Evolutionary conservation across 2,329 filamentous ascomycete species (phyloP).

Genomic region (Colletotrichum sidae): DNA sequence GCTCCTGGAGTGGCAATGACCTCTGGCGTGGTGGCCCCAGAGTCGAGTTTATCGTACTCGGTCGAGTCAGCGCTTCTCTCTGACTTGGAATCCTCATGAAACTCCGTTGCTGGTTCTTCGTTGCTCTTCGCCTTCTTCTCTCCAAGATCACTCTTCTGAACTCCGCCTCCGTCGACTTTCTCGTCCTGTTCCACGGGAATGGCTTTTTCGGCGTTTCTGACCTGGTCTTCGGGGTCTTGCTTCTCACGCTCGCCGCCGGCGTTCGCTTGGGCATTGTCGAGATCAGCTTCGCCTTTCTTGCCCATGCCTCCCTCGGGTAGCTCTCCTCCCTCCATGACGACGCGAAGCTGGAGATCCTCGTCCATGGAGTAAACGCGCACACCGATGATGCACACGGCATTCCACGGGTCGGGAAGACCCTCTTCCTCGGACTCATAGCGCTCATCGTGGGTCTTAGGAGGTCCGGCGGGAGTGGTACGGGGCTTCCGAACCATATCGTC

Average conservation of each 20-base stretch:
- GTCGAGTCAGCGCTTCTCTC: conserved; percentile 35
- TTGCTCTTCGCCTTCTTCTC: neutral
- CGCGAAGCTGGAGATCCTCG: conserved; percentile 62
- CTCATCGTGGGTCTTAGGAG: conserved; percentile 48
- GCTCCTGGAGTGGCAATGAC: conserved; percentile 44
- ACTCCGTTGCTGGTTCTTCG: conserved; percentile 15
- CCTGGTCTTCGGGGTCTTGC: conserved; percentile 42
- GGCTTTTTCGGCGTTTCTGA: neutral
- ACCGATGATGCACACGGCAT: conserved; percentile 71
- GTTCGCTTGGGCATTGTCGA: conserved; percentile 68
- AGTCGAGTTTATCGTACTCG: conserved; percentile 38
- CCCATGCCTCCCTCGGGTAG: conserved; percentile 68
- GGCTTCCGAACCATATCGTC: conserved; percentile 68
- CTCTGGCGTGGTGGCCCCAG: conserved; percentile 33
- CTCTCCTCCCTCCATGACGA: conserved; percentile 67
- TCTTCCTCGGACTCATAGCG: conserved; percentile 67
- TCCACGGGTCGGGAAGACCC: conserved; percentile 68
- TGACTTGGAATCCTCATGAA: conserved; percentile 34
- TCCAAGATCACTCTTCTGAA: neutral
- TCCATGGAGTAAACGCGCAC: conserved; percentile 72
- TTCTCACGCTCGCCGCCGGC: conserved; percentile 59
- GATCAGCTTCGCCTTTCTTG: conserved; percentile 64
- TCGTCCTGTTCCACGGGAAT: neutral
- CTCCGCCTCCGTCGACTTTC: neutral
- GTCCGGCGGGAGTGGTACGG: conserved; percentile 51